Evolutionary conservation across 2,329 filamentous ascomycete genomes (phyloP).

Genomic region (Scleromitrula shiraiana): DNA sequence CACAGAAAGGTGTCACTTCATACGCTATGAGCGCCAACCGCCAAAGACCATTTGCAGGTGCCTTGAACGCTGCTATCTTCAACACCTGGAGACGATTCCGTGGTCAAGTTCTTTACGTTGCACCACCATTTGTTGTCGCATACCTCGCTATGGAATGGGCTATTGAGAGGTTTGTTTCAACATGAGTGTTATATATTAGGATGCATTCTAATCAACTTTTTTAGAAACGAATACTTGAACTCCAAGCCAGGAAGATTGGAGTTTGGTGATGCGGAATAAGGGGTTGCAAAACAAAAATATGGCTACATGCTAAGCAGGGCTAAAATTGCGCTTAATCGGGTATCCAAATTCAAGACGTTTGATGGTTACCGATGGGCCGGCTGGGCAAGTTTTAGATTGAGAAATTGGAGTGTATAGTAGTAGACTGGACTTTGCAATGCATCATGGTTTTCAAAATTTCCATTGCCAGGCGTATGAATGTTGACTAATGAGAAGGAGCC

Average conservation of each 20-base stretch:
- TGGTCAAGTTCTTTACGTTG: slow-evolving; percentile 81
- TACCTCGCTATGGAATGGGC: slow-evolving; percentile 91
- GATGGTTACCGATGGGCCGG: neutral
- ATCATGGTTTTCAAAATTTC: slow-evolving; percentile 12
- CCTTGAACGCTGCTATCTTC: slow-evolving; percentile 78
- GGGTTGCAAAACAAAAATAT: slow-evolving; percentile 11
- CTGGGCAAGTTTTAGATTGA: slow-evolving; percentile 10
- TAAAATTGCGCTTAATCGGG: slow-evolving; percentile 21
- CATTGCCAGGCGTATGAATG: neutral
- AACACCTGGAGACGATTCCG: slow-evolving; percentile 86
- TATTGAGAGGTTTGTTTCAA: slow-evolving; percentile 65
- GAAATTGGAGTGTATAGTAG: slow-evolving; percentile 23
- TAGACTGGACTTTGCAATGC: slow-evolving; percentile 22
- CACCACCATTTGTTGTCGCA: slow-evolving; percentile 66
- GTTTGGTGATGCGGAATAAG: slow-evolving; percentile 35
- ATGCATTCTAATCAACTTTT: neutral
- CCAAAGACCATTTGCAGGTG: slow-evolving; percentile 77
- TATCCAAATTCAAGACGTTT: slow-evolving; percentile 12
- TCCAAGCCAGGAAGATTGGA: slow-evolving; percentile 63
- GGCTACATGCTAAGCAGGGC: slow-evolving; percentile 18
- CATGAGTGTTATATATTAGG: neutral
- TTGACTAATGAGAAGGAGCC: neutral
- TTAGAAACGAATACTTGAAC: slow-evolving; percentile 73
- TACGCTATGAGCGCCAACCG: slow-evolving; percentile 82
- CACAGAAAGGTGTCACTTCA: slow-evolving; percentile 55